Evolutionary conservation across 192 early-diverging fungal genomes (phyloP), one percentile per base, ranked within the genome.

Genomic region (Entophlyctis luteolus): DNA sequence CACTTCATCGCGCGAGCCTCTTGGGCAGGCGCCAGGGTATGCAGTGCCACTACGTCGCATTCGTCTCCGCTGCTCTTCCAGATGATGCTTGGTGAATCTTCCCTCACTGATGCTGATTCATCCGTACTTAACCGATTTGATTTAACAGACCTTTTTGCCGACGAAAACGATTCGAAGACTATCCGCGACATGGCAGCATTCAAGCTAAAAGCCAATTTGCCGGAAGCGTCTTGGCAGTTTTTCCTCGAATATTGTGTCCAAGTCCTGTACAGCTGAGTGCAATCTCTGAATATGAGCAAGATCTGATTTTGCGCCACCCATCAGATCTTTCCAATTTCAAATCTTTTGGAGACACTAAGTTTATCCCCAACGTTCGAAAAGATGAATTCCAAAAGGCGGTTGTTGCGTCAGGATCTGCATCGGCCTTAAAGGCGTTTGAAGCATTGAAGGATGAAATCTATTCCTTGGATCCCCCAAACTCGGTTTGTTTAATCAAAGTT

Each of bases 291-390:
- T 60, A 2, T 33, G 16, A n/a, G 47, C 20, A 60, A 23, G 25
- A 22, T 60, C 37, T 60, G n/a, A 60, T 48, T 27, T 18, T 60
- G 58, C 14, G 58, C 18, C 58, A 20, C 48, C 34, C 55, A 14
- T 42, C 20, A 20, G 37, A 48, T 1, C 27, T 68, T 14, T 69
- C 77, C 46, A 87, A 87, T 67, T 85, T 86, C 79, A 81, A 82
- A 50, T 73, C 72, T 3, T 87, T 87, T 68, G 85, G 84, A 28
- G 84, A 87, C 72, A 81, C 77, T 38, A 87, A 86, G 72, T 83
- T 87, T 59, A 69, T 87, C 33, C 85, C 85, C 28, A 73, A 84
- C 1, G 36, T 80, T 2, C 35, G 69, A 3, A 65, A 38, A 1
- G 55, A 55, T 29, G 74, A 81, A 8, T 84, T 87, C 39, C 71